These are phyloP conservation scores for Sindora glabra DNA, from an alignment of 306 rosid genomes.

Conservation along the genomic window DNA sequence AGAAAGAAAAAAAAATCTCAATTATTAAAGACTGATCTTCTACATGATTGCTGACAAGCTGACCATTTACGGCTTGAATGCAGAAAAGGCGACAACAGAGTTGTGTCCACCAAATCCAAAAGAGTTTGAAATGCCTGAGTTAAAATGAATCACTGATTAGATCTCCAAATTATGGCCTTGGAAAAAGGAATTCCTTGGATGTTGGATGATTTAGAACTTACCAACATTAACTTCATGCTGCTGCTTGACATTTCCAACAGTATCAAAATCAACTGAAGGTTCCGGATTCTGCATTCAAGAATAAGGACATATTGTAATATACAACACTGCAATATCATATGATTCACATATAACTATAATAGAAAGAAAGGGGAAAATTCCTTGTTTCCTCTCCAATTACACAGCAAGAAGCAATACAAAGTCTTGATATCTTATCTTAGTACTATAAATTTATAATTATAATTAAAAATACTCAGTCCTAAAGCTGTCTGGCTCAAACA, in stretches of 20 bases:
- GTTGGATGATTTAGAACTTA: constrained; percentile 35
- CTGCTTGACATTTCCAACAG: constrained; percentile 70
- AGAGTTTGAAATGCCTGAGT: constrained; percentile 86
- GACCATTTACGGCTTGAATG: constrained; percentile 68
- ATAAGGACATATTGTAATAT: constrained; percentile 1
- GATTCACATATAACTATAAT: background rate
- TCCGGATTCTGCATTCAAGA: constrained; percentile 70
- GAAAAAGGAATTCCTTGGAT: background rate
- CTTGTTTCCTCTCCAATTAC: background rate
- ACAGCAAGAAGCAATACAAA: background rate
- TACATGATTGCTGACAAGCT: constrained; percentile 31
- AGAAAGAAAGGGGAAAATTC: background rate
- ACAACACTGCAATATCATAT: background rate
- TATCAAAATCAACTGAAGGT: constrained; percentile 90
- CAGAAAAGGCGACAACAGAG: constrained; percentile 89
- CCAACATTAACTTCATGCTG: constrained; percentile 93
- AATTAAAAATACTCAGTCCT: no score
- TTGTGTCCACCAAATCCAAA: constrained; percentile 99
- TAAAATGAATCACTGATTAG: background rate
- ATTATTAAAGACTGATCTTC: constrained; percentile 24
- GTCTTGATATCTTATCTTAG: background rate
- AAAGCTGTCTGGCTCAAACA: background rate
- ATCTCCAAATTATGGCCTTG: background rate
- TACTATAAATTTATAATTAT: background rate
- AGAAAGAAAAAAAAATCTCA: constrained; percentile 36